Conservation (phyloP, 306 rosid species). For the Cicer yamashitae region DNA sequence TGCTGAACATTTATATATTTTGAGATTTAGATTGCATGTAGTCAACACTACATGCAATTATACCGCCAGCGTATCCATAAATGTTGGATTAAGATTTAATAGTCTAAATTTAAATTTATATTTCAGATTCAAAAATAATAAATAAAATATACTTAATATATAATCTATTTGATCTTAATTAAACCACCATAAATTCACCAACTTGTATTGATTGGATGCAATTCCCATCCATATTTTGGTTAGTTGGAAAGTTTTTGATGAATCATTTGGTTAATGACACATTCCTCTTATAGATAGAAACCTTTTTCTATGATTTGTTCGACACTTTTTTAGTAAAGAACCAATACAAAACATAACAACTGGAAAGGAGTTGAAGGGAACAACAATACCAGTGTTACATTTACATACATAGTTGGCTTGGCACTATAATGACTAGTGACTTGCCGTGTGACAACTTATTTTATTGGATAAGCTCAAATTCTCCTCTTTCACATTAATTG, state of each 20-base stretch:
- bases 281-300: conserved; percentile 44
- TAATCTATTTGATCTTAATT: no score
- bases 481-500: conserved; percentile 19
- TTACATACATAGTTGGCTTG: conserved; percentile 48
- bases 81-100: no score
- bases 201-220: no score
- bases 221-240: background rate
- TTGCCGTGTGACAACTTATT: conserved; percentile 31
- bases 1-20: background rate
- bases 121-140: no score
- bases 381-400: conserved; percentile 45
- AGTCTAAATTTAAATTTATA: no score
- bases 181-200: no score
- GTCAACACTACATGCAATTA: no score
- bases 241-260: conserved; percentile 26
- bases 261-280: conserved; percentile 44
- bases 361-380: conserved; percentile 41
- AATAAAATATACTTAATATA: no score
- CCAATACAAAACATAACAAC: conserved; percentile 44
- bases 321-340: conserved; percentile 43
- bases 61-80: no score
- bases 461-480: conserved; percentile 46
- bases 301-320: conserved; percentile 33
- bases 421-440: conserved; percentile 50
- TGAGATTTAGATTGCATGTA: no score